phyloP scores from a whole-genome alignment of 2,329 filamentous ascomycete species.

The Colletotrichum costaricense region DNA sequence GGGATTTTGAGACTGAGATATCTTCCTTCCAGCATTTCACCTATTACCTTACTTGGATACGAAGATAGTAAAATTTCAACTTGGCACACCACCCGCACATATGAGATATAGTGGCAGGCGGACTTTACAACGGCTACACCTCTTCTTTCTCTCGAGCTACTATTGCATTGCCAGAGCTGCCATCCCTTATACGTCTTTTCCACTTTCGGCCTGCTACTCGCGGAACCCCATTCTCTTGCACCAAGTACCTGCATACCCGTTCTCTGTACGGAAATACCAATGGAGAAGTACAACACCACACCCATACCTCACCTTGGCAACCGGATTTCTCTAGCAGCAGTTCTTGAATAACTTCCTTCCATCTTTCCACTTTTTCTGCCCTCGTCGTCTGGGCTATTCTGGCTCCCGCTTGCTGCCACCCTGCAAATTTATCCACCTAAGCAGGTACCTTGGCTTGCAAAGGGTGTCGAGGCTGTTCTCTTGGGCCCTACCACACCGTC shows the following conservation, averaged over 20 bases:
- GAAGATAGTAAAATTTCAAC: not conserved
- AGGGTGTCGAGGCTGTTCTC: not conserved
- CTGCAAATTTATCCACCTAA: not conserved
- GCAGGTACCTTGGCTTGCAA: not conserved
- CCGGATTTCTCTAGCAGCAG: not conserved
- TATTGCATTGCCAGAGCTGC: not conserved
- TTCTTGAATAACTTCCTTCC: slow-evolving; percentile 15
- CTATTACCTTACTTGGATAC: not conserved
- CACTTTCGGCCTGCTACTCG: not conserved
- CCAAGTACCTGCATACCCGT: not conserved
- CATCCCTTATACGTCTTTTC: not conserved
- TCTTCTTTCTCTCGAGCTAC: not conserved
- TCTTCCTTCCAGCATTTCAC: not conserved
- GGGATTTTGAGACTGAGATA: not conserved
- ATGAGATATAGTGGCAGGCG: not conserved
- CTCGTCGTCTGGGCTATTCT: not conserved
- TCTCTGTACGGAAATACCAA: not conserved
- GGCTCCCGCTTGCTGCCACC: not conserved
- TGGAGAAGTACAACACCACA: not conserved
- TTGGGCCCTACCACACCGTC: not conserved
- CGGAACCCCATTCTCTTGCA: not conserved
- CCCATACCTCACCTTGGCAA: no score
- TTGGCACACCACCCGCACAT: not conserved
- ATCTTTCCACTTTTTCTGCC: not conserved
- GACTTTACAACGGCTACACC: not conserved